phyloP scores from a whole-genome alignment of 805 yeast species.

The Kuraishia hungarica region DNA sequence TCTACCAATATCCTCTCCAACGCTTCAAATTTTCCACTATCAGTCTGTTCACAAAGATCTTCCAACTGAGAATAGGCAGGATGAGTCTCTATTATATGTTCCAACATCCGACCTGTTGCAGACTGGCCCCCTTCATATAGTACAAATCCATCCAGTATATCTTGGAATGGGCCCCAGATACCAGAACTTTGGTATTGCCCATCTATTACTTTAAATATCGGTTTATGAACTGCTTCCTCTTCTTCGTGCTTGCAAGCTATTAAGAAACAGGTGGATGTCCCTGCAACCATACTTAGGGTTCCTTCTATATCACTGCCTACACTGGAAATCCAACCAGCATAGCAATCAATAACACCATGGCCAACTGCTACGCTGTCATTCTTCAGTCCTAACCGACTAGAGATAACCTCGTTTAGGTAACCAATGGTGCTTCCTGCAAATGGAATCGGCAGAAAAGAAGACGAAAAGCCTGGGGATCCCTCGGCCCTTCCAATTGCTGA shows the following conservation, averaged over 20 bases:
- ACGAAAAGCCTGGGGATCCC: neutral
- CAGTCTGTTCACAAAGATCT: neutral
- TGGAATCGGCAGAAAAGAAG: slow-evolving; percentile 15
- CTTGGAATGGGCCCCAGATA: slow-evolving; percentile 53
- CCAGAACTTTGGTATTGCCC: slow-evolving; percentile 25
- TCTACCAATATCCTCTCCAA: slow-evolving; percentile 2
- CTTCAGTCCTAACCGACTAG: neutral
- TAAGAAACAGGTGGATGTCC: slow-evolving; percentile 52
- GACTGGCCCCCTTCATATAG: slow-evolving; percentile 52
- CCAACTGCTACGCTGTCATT: slow-evolving; percentile 14
- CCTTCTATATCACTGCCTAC: slow-evolving; percentile 14
- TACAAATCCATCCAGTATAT: slow-evolving; percentile 20
- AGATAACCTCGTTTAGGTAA: slow-evolving; percentile 2
- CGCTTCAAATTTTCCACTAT: slow-evolving; percentile 1
- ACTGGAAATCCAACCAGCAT: slow-evolving; percentile 43
- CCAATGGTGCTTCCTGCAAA: slow-evolving; percentile 24
- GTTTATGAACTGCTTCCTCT: neutral
- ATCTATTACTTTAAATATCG: neutral
- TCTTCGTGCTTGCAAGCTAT: slow-evolving; percentile 10
- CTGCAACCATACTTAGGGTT: slow-evolving; percentile 45
- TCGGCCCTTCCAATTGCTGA: slow-evolving; percentile 24
- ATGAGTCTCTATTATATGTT: slow-evolving; percentile 35
- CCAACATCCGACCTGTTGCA: slow-evolving; percentile 46
- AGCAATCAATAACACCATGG: slow-evolving; percentile 53
- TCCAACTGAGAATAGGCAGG: slow-evolving; percentile 17